Evolutionary conservation across 2,329 filamentous ascomycete species (phyloP), one percentile per base, ranked within the genome.

Genomic region (Ceratocystis colombiana): DNA sequence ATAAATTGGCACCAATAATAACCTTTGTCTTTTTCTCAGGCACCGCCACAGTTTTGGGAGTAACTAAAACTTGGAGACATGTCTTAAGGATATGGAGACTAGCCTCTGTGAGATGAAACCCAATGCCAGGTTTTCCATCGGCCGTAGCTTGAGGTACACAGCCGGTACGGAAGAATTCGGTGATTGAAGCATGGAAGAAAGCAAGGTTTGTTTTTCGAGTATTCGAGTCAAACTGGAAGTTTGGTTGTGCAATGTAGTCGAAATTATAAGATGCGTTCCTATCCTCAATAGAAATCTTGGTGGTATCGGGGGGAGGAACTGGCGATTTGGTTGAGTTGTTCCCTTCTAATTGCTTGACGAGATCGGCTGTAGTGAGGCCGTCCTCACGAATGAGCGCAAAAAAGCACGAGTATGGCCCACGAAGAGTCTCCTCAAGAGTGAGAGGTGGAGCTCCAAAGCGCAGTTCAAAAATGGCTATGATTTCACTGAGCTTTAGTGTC

Each of bases 301-400:
- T 15, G 37, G 65, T 15, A 1, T 37, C 28, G 2, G 55, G 28
- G 17, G 30, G 28, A 20, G 55, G 30, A 37, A 30, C 5, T 5
- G 64, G 20, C 5, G 48, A 64, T 44, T 61, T 61, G 15, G 20
- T 6, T 7, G 71, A 71, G 17, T 72, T 59, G n/a, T 28, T n/a
- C 17, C 55, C 70, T 57, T 77, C 75, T 61, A 73, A 71, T n/a
- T 76, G 73, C 17, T 75, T 75, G 45, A 77, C 71, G 1, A 78
- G 70, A 55, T 78, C 76, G 17, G 77, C 75, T 0, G 77, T 78
- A 0, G 77, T 76, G 8, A 77, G 69, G 0, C 76, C 77, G 59
- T 80, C 78, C 44, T 79, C 76, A 0, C 78, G 73, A 62, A 77
- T 74, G 0, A 80, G 73, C 5, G 75, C 75, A 50, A 80, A 80